These are phyloP conservation scores for Lecanoromycetidae sp. DNA, from an alignment of 2,329 filamentous ascomycete species.

Conservation along the genomic window DNA sequence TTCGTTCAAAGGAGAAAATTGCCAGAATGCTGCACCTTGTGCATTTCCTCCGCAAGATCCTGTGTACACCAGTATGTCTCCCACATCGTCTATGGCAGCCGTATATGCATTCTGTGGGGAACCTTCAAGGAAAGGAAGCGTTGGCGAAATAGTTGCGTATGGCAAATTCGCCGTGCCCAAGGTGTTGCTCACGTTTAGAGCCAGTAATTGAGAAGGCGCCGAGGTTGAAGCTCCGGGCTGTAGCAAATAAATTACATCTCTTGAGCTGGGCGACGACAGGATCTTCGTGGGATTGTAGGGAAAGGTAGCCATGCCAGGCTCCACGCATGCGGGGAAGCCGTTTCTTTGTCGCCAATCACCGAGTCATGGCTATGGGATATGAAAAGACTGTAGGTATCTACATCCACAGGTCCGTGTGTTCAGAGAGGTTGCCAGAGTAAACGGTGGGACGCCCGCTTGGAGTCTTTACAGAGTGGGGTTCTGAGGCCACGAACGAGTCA, in stretches of 20 bases:
- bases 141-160: constrained; percentile 39
- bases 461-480: neutral
- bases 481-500: neutral
- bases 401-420: too few relatives aligned
- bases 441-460: neutral
- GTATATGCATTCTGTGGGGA: constrained; percentile 48
- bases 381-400: neutral
- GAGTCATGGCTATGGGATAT: too few relatives aligned
- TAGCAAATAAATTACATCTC: constrained; percentile 58
- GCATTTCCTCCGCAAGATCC: constrained; percentile 54
- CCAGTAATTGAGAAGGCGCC: constrained; percentile 18
- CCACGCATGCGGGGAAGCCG: neutral
- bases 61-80: constrained; percentile 59
- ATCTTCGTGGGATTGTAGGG: constrained; percentile 71
- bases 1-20: constrained; percentile 41
- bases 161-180: constrained; percentile 22
- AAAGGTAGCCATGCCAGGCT: constrained; percentile 32
- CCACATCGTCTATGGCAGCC: constrained; percentile 53
- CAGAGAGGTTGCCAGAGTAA: neutral
- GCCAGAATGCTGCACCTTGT: constrained; percentile 52
- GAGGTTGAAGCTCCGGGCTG: constrained; percentile 39
- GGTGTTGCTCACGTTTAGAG: constrained; percentile 18
- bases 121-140: constrained; percentile 50
- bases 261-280: constrained; percentile 43
- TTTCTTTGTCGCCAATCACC: neutral